phyloP scores from a whole-genome alignment of 2,329 filamentous ascomycete species.

The Alternaria panax region DNA sequence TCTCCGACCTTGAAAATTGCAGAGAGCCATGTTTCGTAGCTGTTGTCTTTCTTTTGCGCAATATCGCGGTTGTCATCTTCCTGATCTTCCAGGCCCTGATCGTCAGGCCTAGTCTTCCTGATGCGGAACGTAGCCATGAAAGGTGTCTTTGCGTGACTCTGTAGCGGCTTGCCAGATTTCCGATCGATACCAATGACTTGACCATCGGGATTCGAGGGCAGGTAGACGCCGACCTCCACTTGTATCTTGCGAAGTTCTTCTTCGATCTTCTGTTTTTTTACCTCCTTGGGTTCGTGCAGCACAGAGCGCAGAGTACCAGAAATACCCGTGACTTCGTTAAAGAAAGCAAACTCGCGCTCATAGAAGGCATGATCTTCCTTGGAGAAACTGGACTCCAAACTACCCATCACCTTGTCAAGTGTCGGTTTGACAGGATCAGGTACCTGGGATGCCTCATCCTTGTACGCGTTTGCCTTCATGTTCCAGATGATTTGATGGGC shows the following conservation, averaged over 20 bases:
- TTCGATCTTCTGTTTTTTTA: conserved; percentile 99
- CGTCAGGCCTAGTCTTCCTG: conserved; percentile 72
- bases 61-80: conserved; percentile 43
- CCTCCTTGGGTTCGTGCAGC: conserved; percentile 89
- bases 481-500: conserved; percentile 99
- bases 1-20: conserved; percentile 99
- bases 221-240: conserved; percentile 94
- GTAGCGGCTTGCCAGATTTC: conserved; percentile 95
- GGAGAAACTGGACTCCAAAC: conserved; percentile 84
- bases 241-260: conserved; percentile 97
- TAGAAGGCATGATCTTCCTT: conserved; percentile 83
- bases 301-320: conserved; percentile 95
- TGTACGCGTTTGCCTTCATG: conserved; percentile 99
- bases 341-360: conserved; percentile 96
- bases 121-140: conserved; percentile 99
- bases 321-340: conserved; percentile 92
- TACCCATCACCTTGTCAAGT: conserved; percentile 86
- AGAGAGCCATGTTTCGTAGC: conserved; percentile 96
- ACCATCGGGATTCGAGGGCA: conserved; percentile 95
- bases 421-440: conserved; percentile 93
- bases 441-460: conserved; percentile 91
- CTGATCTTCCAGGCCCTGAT: conserved; percentile 34
- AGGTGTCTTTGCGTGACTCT: conserved; percentile 97
- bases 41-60: conserved; percentile 55
- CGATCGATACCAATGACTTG: conserved; percentile 97